A percentile compares a stretch with the other conserved stretches of the same genome.
Evolutionary conservation across 192 early-diverging fungal genomes (phyloP).

Genomic region (Coemansia sp.): DNA sequence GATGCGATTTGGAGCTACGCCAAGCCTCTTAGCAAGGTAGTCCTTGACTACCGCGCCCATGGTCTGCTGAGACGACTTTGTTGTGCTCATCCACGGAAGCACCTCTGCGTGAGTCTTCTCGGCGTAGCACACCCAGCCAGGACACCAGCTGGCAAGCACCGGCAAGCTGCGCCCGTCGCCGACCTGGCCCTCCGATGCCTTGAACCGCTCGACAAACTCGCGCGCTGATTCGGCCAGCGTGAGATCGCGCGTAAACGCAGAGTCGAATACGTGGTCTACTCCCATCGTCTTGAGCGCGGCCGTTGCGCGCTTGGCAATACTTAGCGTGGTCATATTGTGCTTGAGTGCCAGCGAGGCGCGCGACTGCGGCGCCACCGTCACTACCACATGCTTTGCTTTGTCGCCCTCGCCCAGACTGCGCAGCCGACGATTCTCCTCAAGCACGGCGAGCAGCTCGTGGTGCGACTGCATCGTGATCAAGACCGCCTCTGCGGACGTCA

Average conservation of each 20-base stretch:
- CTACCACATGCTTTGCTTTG: constrained; percentile 61
- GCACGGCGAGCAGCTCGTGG: constrained; percentile 70
- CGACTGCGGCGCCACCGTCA: constrained; percentile 91
- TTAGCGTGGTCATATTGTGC: constrained; percentile 68
- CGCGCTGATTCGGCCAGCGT: constrained; percentile 79
- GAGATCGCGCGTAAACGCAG: constrained; percentile 88
- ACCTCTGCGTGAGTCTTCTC: constrained; percentile 96
- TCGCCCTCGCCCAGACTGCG: constrained; percentile 16
- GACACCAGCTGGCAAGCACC: constrained; percentile 69
- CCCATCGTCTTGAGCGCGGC: constrained; percentile 82
- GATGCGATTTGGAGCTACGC: constrained; percentile 69
- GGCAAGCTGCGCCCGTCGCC: constrained; percentile 49
- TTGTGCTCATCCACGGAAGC: constrained; percentile 85
- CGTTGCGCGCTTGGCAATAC: constrained; percentile 72
- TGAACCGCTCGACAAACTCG: constrained; percentile 87
- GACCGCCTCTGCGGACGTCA: constrained; percentile 97
- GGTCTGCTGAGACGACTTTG: constrained; percentile 97
- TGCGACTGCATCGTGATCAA: constrained; percentile 92
- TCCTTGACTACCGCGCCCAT: constrained; percentile 95
- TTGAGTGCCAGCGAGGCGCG: constrained; percentile 90
- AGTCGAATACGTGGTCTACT: constrained; percentile 87
- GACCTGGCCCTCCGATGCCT: constrained; percentile 33
- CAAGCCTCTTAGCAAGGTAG: constrained; percentile 70
- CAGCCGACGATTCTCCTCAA: constrained; percentile 44
- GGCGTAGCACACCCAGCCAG: constrained; percentile 98